Conservation (phyloP, 371 early-diverging fungal genomes). For the Mycotypha africana region DNA sequence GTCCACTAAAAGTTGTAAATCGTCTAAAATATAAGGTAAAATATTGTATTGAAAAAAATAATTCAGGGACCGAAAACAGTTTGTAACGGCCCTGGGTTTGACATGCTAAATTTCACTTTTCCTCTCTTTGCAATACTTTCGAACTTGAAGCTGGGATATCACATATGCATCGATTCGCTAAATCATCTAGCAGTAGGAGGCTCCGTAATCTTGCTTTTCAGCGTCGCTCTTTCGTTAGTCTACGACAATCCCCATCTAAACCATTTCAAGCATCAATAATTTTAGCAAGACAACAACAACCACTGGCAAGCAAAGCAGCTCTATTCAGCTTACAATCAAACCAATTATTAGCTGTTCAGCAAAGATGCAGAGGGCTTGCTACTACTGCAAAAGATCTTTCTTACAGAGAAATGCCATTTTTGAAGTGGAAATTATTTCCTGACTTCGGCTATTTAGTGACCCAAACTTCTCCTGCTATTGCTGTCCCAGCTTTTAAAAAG, state of each 20-base stretch:
- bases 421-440: constrained; percentile 52
- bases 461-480: constrained; percentile 38
- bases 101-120: no score
- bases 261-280: no score
- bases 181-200: constrained; percentile 1
- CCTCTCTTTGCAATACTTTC: no score
- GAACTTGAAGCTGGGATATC: no score
- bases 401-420: constrained; percentile 28
- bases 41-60: no score
- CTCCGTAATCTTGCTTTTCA: constrained; percentile 7
- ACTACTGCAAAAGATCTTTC: background rate
- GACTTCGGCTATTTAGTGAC: constrained; percentile 43
- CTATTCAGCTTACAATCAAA: background rate
- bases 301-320: background rate
- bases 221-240: constrained; percentile 10
- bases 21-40: no score
- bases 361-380: background rate
- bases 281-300: no score
- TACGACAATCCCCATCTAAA: no score
- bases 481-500: constrained; percentile 48
- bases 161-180: constrained; percentile 16
- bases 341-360: background rate
- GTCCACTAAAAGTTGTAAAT: no score
- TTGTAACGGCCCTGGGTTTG: no score
- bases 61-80: no score